phyloP scores from a whole-genome alignment of 306 rosid species.

The Vicia villosa region DNA sequence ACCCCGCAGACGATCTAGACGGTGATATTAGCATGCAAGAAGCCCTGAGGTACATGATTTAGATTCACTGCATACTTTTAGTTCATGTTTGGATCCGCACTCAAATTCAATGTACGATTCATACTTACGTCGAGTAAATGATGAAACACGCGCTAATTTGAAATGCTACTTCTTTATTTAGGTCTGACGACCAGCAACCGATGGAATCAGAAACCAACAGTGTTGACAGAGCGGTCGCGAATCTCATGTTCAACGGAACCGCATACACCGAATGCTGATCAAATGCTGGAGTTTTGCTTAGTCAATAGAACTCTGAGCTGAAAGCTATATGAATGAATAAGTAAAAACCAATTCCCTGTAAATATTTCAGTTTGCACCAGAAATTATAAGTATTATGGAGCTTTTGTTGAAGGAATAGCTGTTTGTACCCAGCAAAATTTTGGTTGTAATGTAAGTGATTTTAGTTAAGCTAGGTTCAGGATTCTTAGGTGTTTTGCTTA shows the following conservation, averaged over 20 bases:
- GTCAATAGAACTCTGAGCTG: conserved; percentile 16
- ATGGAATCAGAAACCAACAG: conserved; percentile 69
- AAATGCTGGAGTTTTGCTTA: conserved; percentile 43
- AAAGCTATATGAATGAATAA: not conserved
- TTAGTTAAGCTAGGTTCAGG: not conserved
- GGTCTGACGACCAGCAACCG: conserved; percentile 45
- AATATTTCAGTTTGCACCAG: conserved; percentile 21
- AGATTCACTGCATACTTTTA: conserved; percentile 7
- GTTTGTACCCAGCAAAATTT: conserved; percentile 43
- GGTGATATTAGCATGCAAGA: conserved; percentile 38
- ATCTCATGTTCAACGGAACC: conserved; percentile 67
- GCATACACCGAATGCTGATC: conserved; percentile 28
- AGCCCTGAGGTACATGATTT: conserved; percentile 48
- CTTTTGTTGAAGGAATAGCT: conserved; percentile 24
- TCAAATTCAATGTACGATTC: not conserved
- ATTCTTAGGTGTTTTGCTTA: conserved; percentile 10
- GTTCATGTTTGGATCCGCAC: not conserved
- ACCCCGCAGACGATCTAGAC: conserved; percentile 32
- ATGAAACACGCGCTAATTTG: not conserved
- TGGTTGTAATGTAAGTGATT: conserved; percentile 36
- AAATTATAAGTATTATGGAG: conserved; percentile 17
- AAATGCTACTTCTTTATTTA: conserved; percentile 33
- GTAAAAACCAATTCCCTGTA: conserved; percentile 18
- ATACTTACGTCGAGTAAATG: not conserved
- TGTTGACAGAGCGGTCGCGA: conserved; percentile 82